Evolutionary conservation across 2,329 filamentous ascomycete genomes (phyloP).

Genomic region (Magnaporthiopsis incrustans): DNA sequence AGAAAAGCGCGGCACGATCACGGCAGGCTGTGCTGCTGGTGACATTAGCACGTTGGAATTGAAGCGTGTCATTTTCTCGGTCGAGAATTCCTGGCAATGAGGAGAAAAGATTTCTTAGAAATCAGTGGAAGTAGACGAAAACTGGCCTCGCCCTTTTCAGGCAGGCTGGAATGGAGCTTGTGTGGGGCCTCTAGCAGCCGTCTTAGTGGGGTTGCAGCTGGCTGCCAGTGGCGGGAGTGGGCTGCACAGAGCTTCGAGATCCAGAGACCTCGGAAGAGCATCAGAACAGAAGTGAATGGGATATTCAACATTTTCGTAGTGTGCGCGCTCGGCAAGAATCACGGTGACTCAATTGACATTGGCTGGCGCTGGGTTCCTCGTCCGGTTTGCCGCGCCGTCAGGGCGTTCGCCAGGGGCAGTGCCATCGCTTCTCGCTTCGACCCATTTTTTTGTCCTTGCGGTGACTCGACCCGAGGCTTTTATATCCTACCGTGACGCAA

Average conservation of each 20-base stretch:
- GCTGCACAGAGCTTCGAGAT: too few relatives aligned
- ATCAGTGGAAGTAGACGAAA: not conserved
- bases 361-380: not conserved
- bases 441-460: not conserved
- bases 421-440: not conserved
- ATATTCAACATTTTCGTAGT: too few relatives aligned
- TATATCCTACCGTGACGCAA: not conserved
- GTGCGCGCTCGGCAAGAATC: not conserved
- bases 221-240: not conserved
- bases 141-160: not conserved
- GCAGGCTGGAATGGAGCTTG: not conserved
- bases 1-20: not conserved
- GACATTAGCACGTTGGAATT: conserved; percentile 9
- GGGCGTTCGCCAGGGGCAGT: not conserved
- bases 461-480: not conserved
- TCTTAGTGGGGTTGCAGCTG: not conserved
- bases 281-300: too few relatives aligned
- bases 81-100: not conserved
- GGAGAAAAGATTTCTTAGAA: not conserved
- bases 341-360: not conserved
- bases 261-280: too few relatives aligned
- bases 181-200: not conserved
- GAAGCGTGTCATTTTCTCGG: conserved; percentile 9
- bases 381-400: not conserved
- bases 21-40: conserved; percentile 6